phyloP scores from a whole-genome alignment of 2,329 filamentous ascomycete species.

The Calonectria honghensis region DNA sequence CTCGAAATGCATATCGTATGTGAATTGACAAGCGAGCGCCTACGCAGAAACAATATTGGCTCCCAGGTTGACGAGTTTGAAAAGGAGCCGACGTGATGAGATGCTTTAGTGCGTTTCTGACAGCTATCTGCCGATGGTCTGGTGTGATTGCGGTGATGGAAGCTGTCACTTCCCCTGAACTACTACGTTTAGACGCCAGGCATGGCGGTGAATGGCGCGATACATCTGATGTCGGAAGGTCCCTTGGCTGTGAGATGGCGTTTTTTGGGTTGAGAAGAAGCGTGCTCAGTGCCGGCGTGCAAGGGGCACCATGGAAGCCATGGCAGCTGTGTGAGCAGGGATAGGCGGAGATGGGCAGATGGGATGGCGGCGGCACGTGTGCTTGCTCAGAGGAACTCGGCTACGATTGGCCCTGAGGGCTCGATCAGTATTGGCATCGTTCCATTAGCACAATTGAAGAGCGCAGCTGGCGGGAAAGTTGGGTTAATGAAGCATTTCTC shows the following conservation, averaged over 20 bases:
- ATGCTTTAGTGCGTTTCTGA: neutral
- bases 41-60: neutral
- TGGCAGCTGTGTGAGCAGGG: neutral
- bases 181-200: neutral
- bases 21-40: neutral
- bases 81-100: neutral
- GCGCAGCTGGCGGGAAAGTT: constrained; percentile 12
- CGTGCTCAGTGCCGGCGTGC: neutral
- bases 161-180: constrained; percentile 10
- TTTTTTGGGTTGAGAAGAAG: neutral
- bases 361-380: constrained; percentile 15
- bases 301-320: constrained; percentile 10
- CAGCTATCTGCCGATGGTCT: neutral
- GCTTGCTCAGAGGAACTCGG: neutral
- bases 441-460: constrained; percentile 2
- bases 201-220: neutral
- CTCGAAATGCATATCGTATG: neutral
- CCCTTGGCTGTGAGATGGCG: neutral
- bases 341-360: constrained; percentile 5
- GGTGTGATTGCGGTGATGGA: constrained; percentile 14
- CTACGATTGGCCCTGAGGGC: neutral
- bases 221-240: neutral
- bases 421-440: neutral
- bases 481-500: constrained; percentile 7
- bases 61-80: no score